Evolutionary conservation across 257 asterid genomes (phyloP), one percentile per base, ranked within the genome.

Genomic region (Nicotiana tomentosiformis): DNA sequence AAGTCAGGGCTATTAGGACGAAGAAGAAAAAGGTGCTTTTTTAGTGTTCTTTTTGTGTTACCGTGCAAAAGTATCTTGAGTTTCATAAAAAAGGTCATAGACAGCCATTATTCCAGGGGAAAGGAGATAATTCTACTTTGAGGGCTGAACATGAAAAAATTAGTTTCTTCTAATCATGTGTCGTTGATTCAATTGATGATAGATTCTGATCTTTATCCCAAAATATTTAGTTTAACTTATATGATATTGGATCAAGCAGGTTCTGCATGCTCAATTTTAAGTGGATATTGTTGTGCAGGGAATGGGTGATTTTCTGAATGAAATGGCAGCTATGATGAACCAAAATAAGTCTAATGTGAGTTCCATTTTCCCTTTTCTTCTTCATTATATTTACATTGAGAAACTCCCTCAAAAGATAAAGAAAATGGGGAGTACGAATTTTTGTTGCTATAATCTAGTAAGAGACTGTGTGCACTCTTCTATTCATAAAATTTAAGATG

Each of bases 221-320:
- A 70, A 12, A 37, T 43, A 49, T 29, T 26, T 26, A 23, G 61
- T 49, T 39, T 49, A 15, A 74, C 23, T 49, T 74, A 37, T 23
- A 49, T 74, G 39, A 14, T 15, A 15, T 66, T 66, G 43, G 43
- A 49, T 49, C 10, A 74, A 30, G 43, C 64, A 49, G 3, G 7
- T 74, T 74, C 23, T 20, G 58, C 17, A 53, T 49, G 2, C 11
- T 46, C 60, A 26, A 74, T 74, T 74, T 4, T 11, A 74, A 49
- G 43, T 49, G 61, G 26, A 74, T 51, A 26, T 49, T 37, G 3
- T 81, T 66, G 74, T 90, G 91, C 91, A 95, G 99, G 99, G 98
- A 20, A 93, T 95, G 99, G 98, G 97, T 8, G 97, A 90, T 1
- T 95, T 93, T 88, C 81, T 95, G 89, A 88, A 89, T 78, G 99